phyloP scores from a whole-genome alignment of 2,329 filamentous ascomycete species.

The Penicillium sp. region DNA sequence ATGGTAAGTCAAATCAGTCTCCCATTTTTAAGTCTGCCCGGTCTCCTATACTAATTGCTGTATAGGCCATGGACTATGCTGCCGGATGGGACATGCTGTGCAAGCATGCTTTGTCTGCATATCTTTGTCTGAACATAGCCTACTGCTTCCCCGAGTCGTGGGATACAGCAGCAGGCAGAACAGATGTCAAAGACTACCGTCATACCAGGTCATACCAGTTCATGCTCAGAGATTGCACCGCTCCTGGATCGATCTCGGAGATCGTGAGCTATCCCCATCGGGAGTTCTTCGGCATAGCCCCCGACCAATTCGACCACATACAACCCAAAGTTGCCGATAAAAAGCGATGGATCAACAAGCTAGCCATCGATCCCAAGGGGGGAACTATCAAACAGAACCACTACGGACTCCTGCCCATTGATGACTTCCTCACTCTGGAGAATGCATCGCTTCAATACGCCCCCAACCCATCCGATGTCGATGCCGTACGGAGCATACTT shows the following conservation, averaged over 20 bases:
- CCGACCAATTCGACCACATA: background rate
- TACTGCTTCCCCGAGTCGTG: constrained; percentile 13
- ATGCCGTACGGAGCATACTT: background rate
- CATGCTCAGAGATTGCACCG: constrained; percentile 3
- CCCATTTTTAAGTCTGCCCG: background rate
- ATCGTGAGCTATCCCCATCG: constrained; percentile 8
- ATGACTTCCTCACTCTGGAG: constrained; percentile 16
- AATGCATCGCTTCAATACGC: background rate
- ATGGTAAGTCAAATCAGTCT: background rate
- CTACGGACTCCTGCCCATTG: constrained; percentile 12
- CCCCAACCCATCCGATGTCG: background rate
- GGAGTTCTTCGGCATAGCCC: constrained; percentile 15
- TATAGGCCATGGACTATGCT: background rate
- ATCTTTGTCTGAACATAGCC: constrained; percentile 12
- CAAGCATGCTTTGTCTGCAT: background rate
- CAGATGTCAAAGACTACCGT: constrained; percentile 13
- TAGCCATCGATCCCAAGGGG: background rate
- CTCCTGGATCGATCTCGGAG: background rate
- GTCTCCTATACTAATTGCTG: background rate
- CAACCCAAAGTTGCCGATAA: background rate
- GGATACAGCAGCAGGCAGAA: constrained; percentile 9
- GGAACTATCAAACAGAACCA: background rate
- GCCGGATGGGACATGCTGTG: constrained; percentile 10
- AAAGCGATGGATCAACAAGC: constrained; percentile 6
- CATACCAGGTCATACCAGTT: constrained; percentile 9